These are phyloP conservation scores for Boletus reticulatus DNA, from an alignment of 768 basidiomycete species.

Conservation along the genomic window DNA sequence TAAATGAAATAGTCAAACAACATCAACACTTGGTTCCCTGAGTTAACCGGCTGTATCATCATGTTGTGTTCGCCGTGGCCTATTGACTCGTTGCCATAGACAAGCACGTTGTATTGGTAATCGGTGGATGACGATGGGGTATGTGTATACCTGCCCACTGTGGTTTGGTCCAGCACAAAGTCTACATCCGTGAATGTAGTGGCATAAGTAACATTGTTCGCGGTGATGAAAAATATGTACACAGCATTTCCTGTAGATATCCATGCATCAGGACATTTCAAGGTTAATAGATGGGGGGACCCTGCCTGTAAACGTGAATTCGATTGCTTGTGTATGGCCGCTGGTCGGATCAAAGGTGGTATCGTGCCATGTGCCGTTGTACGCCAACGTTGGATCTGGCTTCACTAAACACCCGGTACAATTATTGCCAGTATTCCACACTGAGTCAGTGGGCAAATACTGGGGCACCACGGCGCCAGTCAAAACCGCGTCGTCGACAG, in stretches of 20 bases:
- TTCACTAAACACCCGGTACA: background rate
- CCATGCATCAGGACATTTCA: too few species aligned
- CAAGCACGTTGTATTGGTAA: conserved; percentile 13
- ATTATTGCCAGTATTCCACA: conserved; percentile 7
- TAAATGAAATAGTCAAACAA: conserved; percentile 21
- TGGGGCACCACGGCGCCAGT: conserved; percentile 3
- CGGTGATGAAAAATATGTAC: conserved; percentile 21
- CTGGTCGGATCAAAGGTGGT: background rate
- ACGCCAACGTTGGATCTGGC: background rate
- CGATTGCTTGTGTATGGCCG: background rate
- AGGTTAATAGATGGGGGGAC: background rate
- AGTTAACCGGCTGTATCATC: conserved; percentile 2
- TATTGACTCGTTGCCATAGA: conserved; percentile 10
- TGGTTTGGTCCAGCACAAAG: conserved; percentile 6
- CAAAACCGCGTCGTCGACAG: conserved; percentile 14
- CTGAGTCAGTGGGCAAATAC: conserved; percentile 3
- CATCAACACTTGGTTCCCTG: background rate
- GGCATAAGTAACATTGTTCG: background rate
- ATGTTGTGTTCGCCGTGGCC: conserved; percentile 4
- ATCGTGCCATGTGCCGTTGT: conserved; percentile 21
- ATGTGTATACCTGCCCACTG: conserved; percentile 1
- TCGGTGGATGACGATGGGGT: background rate
- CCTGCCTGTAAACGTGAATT: conserved; percentile 13
- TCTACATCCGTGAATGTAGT: background rate
- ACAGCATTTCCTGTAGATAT: conserved; percentile 7